Percentiles rank a stretch among this genome's conserved stretches.
phyloP scores from a whole-genome alignment of 306 rosid species.

The Gastrolobium bilobum region DNA sequence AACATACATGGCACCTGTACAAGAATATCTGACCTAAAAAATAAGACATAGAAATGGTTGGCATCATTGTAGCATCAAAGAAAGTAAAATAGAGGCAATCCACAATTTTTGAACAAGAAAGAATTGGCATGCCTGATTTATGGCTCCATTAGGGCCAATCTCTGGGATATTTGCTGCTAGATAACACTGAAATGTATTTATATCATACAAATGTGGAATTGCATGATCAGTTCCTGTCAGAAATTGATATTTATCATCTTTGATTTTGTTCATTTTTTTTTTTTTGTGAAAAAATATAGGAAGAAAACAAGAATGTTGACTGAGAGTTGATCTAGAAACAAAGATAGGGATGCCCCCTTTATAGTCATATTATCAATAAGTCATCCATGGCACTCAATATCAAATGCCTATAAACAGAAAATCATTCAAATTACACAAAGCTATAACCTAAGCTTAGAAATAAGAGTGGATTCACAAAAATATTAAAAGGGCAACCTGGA shows the following conservation, averaged over 20 bases:
- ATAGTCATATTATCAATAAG: background rate
- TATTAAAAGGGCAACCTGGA: background rate
- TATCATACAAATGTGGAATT: slow-evolving; percentile 85
- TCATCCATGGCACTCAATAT: slow-evolving; percentile 8
- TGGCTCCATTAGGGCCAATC: slow-evolving; percentile 73
- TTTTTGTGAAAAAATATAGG: slow-evolving; percentile 25
- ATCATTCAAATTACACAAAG: slow-evolving; percentile 33
- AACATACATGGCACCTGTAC: slow-evolving; percentile 85
- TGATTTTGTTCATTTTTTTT: background rate
- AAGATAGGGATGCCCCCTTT: background rate
- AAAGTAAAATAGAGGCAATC: slow-evolving; percentile 24
- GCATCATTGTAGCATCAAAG: background rate
- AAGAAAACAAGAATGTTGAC: slow-evolving; percentile 6
- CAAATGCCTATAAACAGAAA: slow-evolving; percentile 27
- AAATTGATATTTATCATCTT: slow-evolving; percentile 37
- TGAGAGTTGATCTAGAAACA: slow-evolving; percentile 28
- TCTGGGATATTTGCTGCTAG: slow-evolving; percentile 77
- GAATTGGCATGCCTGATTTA: slow-evolving; percentile 81
- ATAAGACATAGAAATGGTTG: slow-evolving; percentile 42
- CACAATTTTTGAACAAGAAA: slow-evolving; percentile 27
- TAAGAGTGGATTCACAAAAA: slow-evolving; percentile 17
- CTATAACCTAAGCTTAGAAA: slow-evolving; percentile 24
- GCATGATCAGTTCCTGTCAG: slow-evolving; percentile 92
- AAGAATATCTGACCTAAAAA: slow-evolving; percentile 84
- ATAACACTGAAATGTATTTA: slow-evolving; percentile 89